Percentiles rank a stretch among this genome's conserved stretches.
Evolutionary conservation across 2,329 filamentous ascomycete genomes (phyloP).

Genomic region (Sporothrix brunneoviolacea): DNA sequence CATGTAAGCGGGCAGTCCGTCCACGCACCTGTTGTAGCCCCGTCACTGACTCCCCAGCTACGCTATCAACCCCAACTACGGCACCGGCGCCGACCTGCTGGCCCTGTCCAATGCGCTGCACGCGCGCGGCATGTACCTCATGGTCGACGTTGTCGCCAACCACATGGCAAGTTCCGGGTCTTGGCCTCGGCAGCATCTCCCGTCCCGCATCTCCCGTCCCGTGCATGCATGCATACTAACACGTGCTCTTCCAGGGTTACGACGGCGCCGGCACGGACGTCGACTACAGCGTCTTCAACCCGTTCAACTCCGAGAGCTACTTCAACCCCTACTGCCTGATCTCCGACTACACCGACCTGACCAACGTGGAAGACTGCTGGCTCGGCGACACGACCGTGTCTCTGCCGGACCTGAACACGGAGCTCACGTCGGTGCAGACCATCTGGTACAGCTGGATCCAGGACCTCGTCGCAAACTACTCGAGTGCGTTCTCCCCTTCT

Average conservation of each 20-base stretch:
- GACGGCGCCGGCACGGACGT: slow-evolving; percentile 28
- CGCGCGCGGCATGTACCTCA: slow-evolving; percentile 33
- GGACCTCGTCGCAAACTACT: slow-evolving; percentile 51
- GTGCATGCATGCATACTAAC: too few relatives aligned
- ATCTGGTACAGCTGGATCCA: slow-evolving; percentile 54
- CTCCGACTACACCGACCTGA: slow-evolving; percentile 43
- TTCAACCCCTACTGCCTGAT: slow-evolving; percentile 55
- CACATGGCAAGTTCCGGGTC: slow-evolving; percentile 34
- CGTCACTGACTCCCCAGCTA: too few relatives aligned
- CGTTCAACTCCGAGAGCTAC: slow-evolving; percentile 46
- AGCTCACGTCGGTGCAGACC: slow-evolving; percentile 26
- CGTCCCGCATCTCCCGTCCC: too few relatives aligned
- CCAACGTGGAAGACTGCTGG: slow-evolving; percentile 42
- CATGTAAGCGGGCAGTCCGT: slow-evolving; percentile 26
- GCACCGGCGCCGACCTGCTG: slow-evolving; percentile 52
- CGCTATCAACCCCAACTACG: slow-evolving; percentile 56
- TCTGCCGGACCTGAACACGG: slow-evolving; percentile 57
- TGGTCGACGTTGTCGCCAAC: slow-evolving; percentile 47
- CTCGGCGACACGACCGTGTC: slow-evolving; percentile 46
- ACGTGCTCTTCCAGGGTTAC: slow-evolving; percentile 23
- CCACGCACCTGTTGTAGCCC: too few relatives aligned
- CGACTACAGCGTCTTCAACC: slow-evolving; percentile 33
- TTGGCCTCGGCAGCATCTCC: neutral
- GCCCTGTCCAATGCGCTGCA: slow-evolving; percentile 41
- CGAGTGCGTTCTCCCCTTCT: slow-evolving; percentile 18